Conservation (phyloP, 1,284 basidiomycete genomes). For the Ustilago esculenta region DNA sequence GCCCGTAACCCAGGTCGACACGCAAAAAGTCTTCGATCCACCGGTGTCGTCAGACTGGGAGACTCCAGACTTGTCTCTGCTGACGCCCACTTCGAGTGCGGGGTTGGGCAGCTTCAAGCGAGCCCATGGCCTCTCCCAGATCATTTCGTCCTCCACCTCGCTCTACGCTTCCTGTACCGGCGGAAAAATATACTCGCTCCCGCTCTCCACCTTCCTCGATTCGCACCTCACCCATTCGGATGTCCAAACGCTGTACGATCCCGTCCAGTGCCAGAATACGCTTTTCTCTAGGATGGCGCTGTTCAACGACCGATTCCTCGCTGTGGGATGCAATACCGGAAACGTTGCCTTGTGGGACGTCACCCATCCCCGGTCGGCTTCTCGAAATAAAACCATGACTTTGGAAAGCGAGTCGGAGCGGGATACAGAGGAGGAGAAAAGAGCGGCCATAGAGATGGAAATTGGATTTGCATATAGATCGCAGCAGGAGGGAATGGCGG, state of each 20-base stretch:
- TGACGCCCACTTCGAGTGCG: slow-evolving; percentile 1
- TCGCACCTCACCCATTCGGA: slow-evolving; percentile 2
- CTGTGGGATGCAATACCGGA: slow-evolving; percentile 62
- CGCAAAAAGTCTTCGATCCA: neutral
- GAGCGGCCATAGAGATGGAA: slow-evolving; percentile 10
- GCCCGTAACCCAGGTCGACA: slow-evolving; percentile 15
- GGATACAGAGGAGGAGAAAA: slow-evolving; percentile 30
- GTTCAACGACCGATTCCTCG: slow-evolving; percentile 58
- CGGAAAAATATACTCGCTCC: slow-evolving; percentile 54
- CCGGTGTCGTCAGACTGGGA: slow-evolving; percentile 14
- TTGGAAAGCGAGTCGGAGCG: neutral
- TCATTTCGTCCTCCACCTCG: slow-evolving; percentile 39
- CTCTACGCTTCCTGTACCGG: slow-evolving; percentile 61
- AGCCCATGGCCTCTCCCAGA: slow-evolving; percentile 60
- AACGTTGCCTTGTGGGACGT: slow-evolving; percentile 62
- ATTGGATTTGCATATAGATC: slow-evolving; percentile 22
- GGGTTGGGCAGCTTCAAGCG: slow-evolving; percentile 27
- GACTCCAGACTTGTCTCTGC: slow-evolving; percentile 39
- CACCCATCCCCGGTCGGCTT: neutral
- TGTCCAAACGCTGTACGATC: slow-evolving; percentile 46
- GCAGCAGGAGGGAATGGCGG: slow-evolving; percentile 21
- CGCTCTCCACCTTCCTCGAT: slow-evolving; percentile 28
- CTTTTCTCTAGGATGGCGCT: slow-evolving; percentile 62
- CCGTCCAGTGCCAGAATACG: slow-evolving; percentile 59
- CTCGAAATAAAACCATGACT: no score